Percentiles rank a stretch among this genome's conserved stretches.
Evolutionary conservation across 2,329 filamentous ascomycete genomes (phyloP).

Genomic region (Ceratocystis diversiconidia): DNA sequence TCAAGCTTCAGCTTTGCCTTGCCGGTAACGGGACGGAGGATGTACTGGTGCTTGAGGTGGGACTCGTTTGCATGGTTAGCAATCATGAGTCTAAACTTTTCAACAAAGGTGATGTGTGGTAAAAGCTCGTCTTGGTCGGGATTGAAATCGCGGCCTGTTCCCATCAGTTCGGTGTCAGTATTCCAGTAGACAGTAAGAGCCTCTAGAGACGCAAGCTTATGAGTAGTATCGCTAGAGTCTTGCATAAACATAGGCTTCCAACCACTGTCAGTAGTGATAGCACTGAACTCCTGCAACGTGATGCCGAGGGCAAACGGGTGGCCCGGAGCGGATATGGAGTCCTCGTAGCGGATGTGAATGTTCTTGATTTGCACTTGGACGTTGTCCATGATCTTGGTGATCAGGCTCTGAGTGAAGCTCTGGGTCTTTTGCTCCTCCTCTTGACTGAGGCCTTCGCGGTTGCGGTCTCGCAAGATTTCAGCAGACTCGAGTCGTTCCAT

Average conservation of each 20-base stretch:
- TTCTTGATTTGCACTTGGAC: constrained; percentile 96
- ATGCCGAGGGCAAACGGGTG: constrained; percentile 90
- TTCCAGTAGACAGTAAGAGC: constrained; percentile 96
- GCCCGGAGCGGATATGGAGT: constrained; percentile 85
- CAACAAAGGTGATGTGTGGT: constrained; percentile 62
- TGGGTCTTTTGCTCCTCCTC: constrained; percentile 97
- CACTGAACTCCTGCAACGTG: constrained; percentile 91
- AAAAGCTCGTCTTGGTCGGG: constrained; percentile 40
- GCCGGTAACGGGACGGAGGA: constrained; percentile 88
- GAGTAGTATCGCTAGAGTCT: constrained; percentile 64
- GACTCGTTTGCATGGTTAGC: constrained; percentile 25
- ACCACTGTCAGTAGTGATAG: constrained; percentile 83
- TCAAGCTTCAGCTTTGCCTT: constrained; percentile 90
- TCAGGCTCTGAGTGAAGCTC: constrained; percentile 88
- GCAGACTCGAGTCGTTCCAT: constrained; percentile 98
- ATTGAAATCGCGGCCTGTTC: constrained; percentile 58
- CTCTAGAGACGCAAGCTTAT: constrained; percentile 85
- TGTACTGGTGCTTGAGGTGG: constrained; percentile 61
- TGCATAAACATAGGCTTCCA: constrained; percentile 97
- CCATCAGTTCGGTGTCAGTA: constrained; percentile 74
- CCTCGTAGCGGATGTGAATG: constrained; percentile 95
- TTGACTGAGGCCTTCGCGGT: constrained; percentile 78
- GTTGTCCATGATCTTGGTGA: constrained; percentile 96
- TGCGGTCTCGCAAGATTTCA: constrained; percentile 83
- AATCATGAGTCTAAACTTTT: constrained; percentile 66